A percentile compares a stretch with the other conserved stretches of the same genome.
Conservation (phyloP, 148 eudicot species). For the Chenopodium album region DNA sequence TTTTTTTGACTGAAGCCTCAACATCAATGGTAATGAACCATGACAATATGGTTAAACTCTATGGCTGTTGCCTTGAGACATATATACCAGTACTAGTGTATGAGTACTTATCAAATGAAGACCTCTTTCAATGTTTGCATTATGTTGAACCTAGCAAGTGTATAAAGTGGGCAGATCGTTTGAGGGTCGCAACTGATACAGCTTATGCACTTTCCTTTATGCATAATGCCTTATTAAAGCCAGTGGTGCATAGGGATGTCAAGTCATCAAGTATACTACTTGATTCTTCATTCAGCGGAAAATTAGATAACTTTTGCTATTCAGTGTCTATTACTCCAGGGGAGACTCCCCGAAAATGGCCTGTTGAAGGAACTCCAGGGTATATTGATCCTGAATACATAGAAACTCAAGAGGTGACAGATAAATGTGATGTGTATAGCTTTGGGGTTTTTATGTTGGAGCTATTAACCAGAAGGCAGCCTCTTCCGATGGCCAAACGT, state of each 20-base stretch:
- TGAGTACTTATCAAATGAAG: conserved; percentile 31
- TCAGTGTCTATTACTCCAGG: not conserved
- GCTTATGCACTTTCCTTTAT: conserved; percentile 25
- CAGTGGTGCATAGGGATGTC: conserved; percentile 22
- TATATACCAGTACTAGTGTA: conserved; percentile 29
- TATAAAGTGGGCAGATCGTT: conserved; percentile 16
- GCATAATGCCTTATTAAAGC: conserved; percentile 13
- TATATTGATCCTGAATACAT: conserved; percentile 26
- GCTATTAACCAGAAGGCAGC: conserved; percentile 15
- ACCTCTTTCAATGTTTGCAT: conserved; percentile 22
- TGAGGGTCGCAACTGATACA: conserved; percentile 30
- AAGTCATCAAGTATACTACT: conserved; percentile 7
- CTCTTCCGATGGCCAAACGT: not conserved
- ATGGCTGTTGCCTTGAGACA: conserved; percentile 38
- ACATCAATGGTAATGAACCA: conserved; percentile 23
- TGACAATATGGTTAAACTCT: conserved; percentile 21
- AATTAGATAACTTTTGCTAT: conserved; percentile 22
- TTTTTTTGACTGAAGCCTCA: conserved; percentile 28
- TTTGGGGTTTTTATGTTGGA: conserved; percentile 36
- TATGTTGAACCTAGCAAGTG: not conserved
- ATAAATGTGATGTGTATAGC: conserved; percentile 35
- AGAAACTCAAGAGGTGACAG: conserved; percentile 28
- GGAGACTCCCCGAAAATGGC: conserved; percentile 13
- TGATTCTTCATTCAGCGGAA: conserved; percentile 11
- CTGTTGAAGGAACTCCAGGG: conserved; percentile 22